phyloP scores from a whole-genome alignment of 768 basidiomycete species.

The Auricularia cornea region DNA sequence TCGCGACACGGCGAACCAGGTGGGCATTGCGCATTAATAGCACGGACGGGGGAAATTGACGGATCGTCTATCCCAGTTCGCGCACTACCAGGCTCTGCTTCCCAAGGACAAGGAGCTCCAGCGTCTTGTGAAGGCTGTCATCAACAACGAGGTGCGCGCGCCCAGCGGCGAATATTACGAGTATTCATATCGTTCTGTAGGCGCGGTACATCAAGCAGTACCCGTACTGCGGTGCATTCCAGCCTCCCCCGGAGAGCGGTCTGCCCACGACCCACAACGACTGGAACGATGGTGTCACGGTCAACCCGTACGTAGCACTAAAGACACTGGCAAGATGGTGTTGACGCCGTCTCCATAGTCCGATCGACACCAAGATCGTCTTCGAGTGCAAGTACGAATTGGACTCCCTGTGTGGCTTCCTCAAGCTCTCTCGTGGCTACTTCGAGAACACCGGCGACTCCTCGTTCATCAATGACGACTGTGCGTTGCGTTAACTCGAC shows the following conservation, averaged over 20 bases:
- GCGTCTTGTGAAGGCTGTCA: constrained; percentile 66
- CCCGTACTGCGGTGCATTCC: constrained; percentile 77
- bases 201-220: constrained; percentile 55
- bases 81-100: constrained; percentile 57
- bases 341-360: constrained; percentile 29
- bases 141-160: constrained; percentile 51
- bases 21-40: constrained; percentile 16
- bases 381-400: constrained; percentile 87
- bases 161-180: not conserved
- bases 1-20: constrained; percentile 74
- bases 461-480: constrained; percentile 64
- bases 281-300: constrained; percentile 60
- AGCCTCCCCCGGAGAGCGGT: constrained; percentile 70
- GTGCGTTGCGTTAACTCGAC: constrained; percentile 36
- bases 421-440: constrained; percentile 69
- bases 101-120: constrained; percentile 49
- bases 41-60: constrained; percentile 5
- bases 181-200: constrained; percentile 22
- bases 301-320: constrained; percentile 55
- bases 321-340: not conserved
- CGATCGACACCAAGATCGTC: constrained; percentile 59
- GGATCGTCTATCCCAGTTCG: constrained; percentile 39
- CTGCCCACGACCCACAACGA: constrained; percentile 54
- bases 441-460: constrained; percentile 62
- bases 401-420: constrained; percentile 69